Percentiles rank a stretch among this genome's conserved stretches.
These are phyloP conservation scores for Chaetomiaceae sp. DNA, from an alignment of 2,329 filamentous ascomycete species.

Conservation along the genomic window DNA sequence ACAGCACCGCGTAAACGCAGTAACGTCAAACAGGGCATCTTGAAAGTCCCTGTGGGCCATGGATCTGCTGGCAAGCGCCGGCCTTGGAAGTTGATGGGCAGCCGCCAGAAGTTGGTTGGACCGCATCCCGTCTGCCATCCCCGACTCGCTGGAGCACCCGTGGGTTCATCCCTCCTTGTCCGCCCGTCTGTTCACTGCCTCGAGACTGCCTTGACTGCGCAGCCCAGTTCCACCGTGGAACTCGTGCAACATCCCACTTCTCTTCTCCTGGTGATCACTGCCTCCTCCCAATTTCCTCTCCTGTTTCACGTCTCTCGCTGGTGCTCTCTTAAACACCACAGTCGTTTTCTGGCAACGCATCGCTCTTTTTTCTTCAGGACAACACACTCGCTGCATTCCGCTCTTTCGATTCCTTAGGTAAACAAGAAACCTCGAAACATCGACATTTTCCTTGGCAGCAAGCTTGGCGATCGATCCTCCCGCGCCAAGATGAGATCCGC, in stretches of 20 bases:
- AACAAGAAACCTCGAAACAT: background rate
- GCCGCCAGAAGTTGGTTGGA: too few species aligned
- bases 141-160: background rate
- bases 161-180: background rate
- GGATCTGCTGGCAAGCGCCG: background rate
- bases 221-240: conserved; percentile 12
- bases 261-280: background rate
- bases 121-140: background rate
- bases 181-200: background rate
- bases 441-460: background rate
- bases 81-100: background rate
- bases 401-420: background rate
- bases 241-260: background rate
- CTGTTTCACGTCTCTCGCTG: conserved; percentile 9
- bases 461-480: conserved; percentile 14
- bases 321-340: background rate
- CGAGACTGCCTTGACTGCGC: background rate
- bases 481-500: conserved; percentile 16
- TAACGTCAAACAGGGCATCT: background rate
- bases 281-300: conserved; percentile 9
- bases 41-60: background rate
- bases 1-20: background rate
- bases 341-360: background rate
- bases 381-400: background rate
- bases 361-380: background rate